phyloP scores from a whole-genome alignment of 495 filamentous ascomycete genomes.

The Tetracladium setigerum region DNA sequence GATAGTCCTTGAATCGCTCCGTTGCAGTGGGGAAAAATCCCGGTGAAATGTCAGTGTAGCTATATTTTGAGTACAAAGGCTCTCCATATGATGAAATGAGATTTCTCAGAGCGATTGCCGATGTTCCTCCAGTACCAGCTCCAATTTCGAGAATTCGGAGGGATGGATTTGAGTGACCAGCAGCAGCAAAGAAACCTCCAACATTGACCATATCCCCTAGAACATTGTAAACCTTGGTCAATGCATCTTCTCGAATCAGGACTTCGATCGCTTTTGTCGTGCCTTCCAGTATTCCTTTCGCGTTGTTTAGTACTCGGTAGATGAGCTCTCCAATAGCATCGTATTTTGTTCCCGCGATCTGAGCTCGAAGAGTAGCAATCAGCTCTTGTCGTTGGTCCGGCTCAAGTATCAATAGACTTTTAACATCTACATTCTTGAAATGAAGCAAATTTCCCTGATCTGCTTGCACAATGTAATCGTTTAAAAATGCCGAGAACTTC shows the following conservation, averaged over 20 bases:
- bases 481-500: not conserved
- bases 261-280: constrained; percentile 8
- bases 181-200: constrained; percentile 9
- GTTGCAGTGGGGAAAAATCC: constrained; percentile 38
- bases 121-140: constrained; percentile 28
- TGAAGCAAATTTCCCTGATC: not conserved
- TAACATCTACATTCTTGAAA: not conserved
- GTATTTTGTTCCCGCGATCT: not conserved
- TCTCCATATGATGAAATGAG: not conserved
- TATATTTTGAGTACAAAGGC: not conserved
- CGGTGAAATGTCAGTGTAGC: constrained; percentile 45
- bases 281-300: constrained; percentile 7
- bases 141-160: constrained; percentile 33
- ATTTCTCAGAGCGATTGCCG: constrained; percentile 9
- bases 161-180: constrained; percentile 21
- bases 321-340: constrained; percentile 1
- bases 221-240: constrained; percentile 21
- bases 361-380: not conserved
- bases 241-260: constrained; percentile 17
- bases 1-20: constrained; percentile 13
- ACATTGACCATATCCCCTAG: not conserved
- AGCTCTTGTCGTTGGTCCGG: not conserved
- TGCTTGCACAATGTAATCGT: not conserved
- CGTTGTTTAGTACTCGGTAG: not conserved
- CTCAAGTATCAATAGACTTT: not conserved